Percentiles rank a stretch among this genome's conserved stretches.
These are phyloP conservation scores for Actinomucor elegans DNA, from an alignment of 371 early-diverging fungal species.

Conservation along the genomic window DNA sequence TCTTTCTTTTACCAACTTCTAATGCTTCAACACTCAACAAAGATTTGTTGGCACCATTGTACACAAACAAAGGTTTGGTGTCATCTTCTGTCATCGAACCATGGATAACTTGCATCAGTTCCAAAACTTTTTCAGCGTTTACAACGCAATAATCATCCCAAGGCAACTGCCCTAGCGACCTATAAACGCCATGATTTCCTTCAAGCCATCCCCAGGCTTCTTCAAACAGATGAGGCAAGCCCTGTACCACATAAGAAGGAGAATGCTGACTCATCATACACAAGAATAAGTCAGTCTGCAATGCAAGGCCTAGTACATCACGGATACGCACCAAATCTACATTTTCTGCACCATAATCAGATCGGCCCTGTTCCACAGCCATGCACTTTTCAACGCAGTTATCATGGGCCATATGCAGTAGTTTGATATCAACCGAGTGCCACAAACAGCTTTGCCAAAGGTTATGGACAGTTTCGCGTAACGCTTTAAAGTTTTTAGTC, in stretches of 20 bases:
- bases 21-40: constrained; percentile 12
- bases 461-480: constrained; percentile 61
- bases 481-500: constrained; percentile 50
- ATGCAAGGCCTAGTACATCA: constrained; percentile 27
- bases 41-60: constrained; percentile 9
- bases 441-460: constrained; percentile 66
- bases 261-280: constrained; percentile 34
- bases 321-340: constrained; percentile 34
- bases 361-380: constrained; percentile 18
- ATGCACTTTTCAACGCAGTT: constrained; percentile 24
- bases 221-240: constrained; percentile 33
- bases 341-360: constrained; percentile 40
- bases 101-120: constrained; percentile 12
- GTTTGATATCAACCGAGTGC: constrained; percentile 41
- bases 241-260: constrained; percentile 32
- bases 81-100: constrained; percentile 1
- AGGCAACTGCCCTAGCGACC: neutral
- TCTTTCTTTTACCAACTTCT: neutral
- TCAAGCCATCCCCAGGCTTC: constrained; percentile 28
- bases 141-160: constrained; percentile 21
- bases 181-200: constrained; percentile 23
- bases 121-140: constrained; percentile 5
- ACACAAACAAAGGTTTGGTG: constrained; percentile 15
- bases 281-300: constrained; percentile 30
- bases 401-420: constrained; percentile 15